Conservation (phyloP, 1,284 basidiomycete genomes). For the Pseudomicrostroma phylloplanum region DNA sequence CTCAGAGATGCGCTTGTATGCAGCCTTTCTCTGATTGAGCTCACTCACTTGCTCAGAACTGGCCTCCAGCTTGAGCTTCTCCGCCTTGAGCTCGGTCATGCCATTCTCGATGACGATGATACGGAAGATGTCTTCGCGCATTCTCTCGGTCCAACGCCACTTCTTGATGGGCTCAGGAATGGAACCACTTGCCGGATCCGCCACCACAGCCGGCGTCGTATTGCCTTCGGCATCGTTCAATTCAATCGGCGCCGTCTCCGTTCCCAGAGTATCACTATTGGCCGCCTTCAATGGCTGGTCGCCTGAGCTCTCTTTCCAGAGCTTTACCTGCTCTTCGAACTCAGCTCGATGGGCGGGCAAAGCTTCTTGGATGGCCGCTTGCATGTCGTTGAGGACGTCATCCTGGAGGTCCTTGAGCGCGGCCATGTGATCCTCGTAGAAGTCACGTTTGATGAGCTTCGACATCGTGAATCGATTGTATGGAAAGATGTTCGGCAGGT, state of each 20-base stretch:
- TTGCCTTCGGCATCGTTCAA: constrained; percentile 5
- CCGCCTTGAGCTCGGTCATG: constrained; percentile 43
- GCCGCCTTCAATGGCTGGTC: neutral
- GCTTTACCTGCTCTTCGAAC: constrained; percentile 22
- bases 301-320: constrained; percentile 1
- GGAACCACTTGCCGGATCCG: neutral
- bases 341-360: constrained; percentile 16
- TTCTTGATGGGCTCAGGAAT: constrained; percentile 19
- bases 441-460: constrained; percentile 47
- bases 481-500: constrained; percentile 78
- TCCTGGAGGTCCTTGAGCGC: constrained; percentile 39
- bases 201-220: neutral
- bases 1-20: constrained; percentile 43
- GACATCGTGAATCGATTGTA: constrained; percentile 72
- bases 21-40: constrained; percentile 42
- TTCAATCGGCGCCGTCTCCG: neutral
- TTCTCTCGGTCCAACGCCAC: constrained; percentile 44
- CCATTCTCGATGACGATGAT: constrained; percentile 46
- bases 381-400: constrained; percentile 34
- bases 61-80: constrained; percentile 43
- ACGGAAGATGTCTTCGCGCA: constrained; percentile 42
- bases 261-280: neutral
- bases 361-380: constrained; percentile 21
- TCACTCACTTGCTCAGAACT: constrained; percentile 39
- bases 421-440: constrained; percentile 39